phyloP scores from a whole-genome alignment of 2,329 filamentous ascomycete species.

The Davidsoniella eucalypti region DNA sequence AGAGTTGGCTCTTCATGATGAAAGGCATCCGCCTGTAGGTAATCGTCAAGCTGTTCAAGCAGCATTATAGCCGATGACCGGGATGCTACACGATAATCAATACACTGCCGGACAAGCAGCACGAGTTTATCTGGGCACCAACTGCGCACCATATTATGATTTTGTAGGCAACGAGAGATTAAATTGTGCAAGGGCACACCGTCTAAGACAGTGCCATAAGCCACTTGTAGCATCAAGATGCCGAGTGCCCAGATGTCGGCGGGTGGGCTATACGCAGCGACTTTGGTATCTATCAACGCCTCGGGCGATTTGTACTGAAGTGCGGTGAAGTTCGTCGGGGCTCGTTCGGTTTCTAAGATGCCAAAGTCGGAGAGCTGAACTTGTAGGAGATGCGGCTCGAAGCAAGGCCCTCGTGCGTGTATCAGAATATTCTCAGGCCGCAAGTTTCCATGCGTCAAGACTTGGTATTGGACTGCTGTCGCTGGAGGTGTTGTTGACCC shows the following conservation, averaged over 20 bases:
- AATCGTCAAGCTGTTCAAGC: neutral
- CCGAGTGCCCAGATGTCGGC: constrained; percentile 4
- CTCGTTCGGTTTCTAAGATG: constrained; percentile 3
- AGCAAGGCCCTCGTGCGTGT: neutral
- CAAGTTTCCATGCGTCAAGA: constrained; percentile 2
- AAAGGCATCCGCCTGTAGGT: neutral
- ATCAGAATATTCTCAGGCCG: constrained; percentile 6
- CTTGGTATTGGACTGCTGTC: neutral
- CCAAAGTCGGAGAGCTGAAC: constrained; percentile 9
- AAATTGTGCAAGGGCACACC: neutral
- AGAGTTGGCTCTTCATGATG: neutral
- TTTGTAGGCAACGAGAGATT: neutral
- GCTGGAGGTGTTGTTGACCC: too few relatives aligned
- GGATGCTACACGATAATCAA: neutral
- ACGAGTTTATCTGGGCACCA: constrained; percentile 4
- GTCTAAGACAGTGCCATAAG: neutral
- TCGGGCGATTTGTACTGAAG: constrained; percentile 4
- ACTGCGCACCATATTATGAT: constrained; percentile 1
- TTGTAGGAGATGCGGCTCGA: neutral
- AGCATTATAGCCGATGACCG: neutral
- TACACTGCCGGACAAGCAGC: constrained; percentile 1
- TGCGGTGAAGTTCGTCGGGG: neutral
- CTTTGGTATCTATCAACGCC: neutral
- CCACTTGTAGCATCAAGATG: neutral
- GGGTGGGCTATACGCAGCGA: neutral